Percentiles rank a stretch among this genome's conserved stretches.
These are phyloP conservation scores for Podospora anserina DNA, from an alignment of 495 filamentous ascomycete species.

Conservation along the genomic window DNA sequence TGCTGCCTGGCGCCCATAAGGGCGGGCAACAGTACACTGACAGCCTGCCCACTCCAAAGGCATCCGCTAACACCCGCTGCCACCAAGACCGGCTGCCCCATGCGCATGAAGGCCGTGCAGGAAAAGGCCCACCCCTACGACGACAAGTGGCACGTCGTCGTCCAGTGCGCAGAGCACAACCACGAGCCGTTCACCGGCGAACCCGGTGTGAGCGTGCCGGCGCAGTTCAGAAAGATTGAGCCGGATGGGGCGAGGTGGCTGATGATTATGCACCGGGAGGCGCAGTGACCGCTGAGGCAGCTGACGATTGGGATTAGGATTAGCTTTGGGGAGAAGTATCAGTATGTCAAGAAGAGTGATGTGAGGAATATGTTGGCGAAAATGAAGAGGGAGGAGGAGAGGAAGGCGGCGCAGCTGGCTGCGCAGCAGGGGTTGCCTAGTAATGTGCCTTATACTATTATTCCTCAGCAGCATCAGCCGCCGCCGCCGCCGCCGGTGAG, in stretches of 20 bases:
- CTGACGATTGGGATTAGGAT: conserved; percentile 36
- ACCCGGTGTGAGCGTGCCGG: conserved; percentile 29
- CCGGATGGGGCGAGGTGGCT: conserved; percentile 34
- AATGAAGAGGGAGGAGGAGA: conserved; percentile 37
- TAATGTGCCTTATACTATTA: conserved; percentile 27
- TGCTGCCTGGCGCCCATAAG: too few relatives aligned
- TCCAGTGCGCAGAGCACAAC: conserved; percentile 38
- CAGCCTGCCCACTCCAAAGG: conserved; percentile 32
- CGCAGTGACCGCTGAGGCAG: conserved; percentile 33
- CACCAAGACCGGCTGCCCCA: conserved; percentile 37
- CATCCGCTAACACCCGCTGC: conserved; percentile 29
- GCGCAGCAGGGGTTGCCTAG: conserved; percentile 27
- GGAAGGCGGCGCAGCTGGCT: conserved; percentile 26
- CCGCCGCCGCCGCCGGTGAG: conserved; percentile 25
- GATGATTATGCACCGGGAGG: conserved; percentile 39
- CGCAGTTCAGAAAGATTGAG: conserved; percentile 40
- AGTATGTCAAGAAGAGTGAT: conserved; percentile 38
- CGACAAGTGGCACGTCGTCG: conserved; percentile 38
- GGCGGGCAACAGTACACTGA: too few relatives aligned
- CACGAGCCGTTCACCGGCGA: conserved; percentile 38
- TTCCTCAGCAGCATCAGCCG: conserved; percentile 30
- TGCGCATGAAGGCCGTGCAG: conserved; percentile 36
- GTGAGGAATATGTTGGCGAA: conserved; percentile 36
- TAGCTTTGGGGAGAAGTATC: conserved; percentile 39
- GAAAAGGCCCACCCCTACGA: conserved; percentile 35